These are phyloP conservation scores for Carallia brachiata DNA, from an alignment of 345 rosid genomes.

Conservation along the genomic window DNA sequence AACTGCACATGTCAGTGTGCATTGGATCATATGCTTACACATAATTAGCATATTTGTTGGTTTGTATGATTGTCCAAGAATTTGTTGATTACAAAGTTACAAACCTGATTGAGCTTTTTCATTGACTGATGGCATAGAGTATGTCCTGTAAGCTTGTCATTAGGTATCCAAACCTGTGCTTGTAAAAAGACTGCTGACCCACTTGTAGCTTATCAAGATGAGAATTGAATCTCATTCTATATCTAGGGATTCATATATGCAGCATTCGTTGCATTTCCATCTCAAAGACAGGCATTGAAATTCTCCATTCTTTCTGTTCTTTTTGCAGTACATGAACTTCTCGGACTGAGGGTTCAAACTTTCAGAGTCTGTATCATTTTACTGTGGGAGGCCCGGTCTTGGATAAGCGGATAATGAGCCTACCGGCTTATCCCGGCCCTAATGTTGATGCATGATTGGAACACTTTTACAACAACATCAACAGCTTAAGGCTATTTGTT, in stretches of 20 bases:
- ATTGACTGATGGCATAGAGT: no score
- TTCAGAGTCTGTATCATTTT: constrained; percentile 85
- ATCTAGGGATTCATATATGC: no score
- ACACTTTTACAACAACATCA: no score
- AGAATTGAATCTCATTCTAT: no score
- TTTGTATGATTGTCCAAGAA: neutral
- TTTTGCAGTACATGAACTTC: constrained; percentile 64
- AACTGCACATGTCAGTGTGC: no score
- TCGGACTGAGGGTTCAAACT: constrained; percentile 61
- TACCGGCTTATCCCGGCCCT: constrained; percentile 92
- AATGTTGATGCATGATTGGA: constrained; percentile 44
- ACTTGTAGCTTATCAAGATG: no score
- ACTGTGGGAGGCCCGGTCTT: constrained; percentile 75
- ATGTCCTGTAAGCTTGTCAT: no score
- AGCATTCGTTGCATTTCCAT: neutral
- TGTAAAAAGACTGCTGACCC: no score
- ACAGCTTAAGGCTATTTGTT: no score
- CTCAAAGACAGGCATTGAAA: neutral
- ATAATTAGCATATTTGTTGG: no score
- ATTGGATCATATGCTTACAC: no score
- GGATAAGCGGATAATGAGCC: constrained; percentile 85
- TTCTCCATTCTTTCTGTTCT: neutral
- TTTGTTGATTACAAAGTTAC: neutral
- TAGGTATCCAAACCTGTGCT: no score
- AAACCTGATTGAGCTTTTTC: neutral